Evolutionary conservation across 2,329 filamentous ascomycete genomes (phyloP).

Genomic region (Colletotrichum gloeosporioides): DNA sequence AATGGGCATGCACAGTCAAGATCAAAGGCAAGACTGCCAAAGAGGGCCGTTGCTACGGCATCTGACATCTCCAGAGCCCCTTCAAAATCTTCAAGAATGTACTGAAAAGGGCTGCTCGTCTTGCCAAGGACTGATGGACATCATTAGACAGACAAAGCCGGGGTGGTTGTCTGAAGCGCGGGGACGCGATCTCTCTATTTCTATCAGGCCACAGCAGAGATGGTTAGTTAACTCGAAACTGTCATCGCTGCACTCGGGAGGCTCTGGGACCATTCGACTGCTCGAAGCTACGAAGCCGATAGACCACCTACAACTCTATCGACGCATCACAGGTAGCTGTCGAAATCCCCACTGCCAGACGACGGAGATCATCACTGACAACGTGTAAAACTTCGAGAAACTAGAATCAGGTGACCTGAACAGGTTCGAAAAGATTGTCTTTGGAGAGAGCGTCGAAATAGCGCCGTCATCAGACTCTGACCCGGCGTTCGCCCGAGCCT

Average conservation of each 20-base stretch:
- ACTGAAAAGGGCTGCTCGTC: neutral
- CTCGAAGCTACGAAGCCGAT: neutral
- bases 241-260: neutral
- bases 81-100: neutral
- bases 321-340: neutral
- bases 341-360: rapidly evolving
- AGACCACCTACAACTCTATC: neutral
- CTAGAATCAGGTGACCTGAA: neutral
- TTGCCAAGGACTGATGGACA: neutral
- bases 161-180: neutral
- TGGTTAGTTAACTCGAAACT: neutral
- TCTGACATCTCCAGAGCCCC: neutral
- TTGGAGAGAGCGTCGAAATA: neutral
- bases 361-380: neutral
- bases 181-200: neutral
- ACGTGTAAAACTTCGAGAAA: neutral
- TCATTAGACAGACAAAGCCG: neutral
- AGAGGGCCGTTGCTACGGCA: neutral
- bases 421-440: neutral
- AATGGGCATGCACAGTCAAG: neutral
- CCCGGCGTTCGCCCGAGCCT: neutral
- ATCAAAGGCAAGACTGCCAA: neutral
- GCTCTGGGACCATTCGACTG: neutral
- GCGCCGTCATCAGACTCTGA: neutral
- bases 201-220: neutral